Evolutionary conservation across 116 monocot species (phyloP).

Genomic region (Posidonia oceanica): DNA sequence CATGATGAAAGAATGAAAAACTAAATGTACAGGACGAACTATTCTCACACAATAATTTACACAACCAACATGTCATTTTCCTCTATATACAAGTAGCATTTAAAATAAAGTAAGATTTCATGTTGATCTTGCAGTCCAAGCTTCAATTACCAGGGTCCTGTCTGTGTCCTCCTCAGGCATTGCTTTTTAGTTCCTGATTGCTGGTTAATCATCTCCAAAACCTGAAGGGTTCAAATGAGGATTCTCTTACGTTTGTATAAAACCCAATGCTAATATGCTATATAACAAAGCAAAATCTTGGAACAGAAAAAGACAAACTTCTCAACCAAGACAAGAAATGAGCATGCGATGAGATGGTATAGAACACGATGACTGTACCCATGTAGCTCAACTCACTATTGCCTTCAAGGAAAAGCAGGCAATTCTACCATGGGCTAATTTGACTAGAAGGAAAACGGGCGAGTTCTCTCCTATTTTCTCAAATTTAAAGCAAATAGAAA

Average conservation of each 20-base stretch:
- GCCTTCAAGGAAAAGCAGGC: too few relatives aligned
- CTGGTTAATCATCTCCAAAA: constrained; percentile 32
- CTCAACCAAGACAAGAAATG: neutral
- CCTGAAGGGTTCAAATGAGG: constrained; percentile 16
- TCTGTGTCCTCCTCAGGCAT: constrained; percentile 51
- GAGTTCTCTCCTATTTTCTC: too few relatives aligned
- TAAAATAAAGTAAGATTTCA: neutral
- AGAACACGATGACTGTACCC: too few relatives aligned
- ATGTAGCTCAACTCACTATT: too few relatives aligned
- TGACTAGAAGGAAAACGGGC: too few relatives aligned
- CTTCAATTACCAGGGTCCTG: constrained; percentile 46
- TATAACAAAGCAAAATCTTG: too few relatives aligned
- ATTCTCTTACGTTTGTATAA: neutral
- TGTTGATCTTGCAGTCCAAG: constrained; percentile 3
- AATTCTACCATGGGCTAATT: too few relatives aligned
- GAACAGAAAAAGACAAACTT: neutral
- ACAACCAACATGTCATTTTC: neutral
- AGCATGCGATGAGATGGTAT: too few relatives aligned
- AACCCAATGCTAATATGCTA: neutral
- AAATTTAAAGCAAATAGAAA: too few relatives aligned
- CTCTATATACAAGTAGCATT: neutral
- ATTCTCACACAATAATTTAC: neutral
- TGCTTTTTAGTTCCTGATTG: constrained; percentile 33
- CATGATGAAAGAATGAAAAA: too few relatives aligned
- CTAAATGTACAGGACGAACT: neutral